A percentile compares a stretch with the other conserved stretches of the same genome.
These are phyloP conservation scores for Viola odorata DNA, from an alignment of 345 rosid genomes.

Conservation along the genomic window DNA sequence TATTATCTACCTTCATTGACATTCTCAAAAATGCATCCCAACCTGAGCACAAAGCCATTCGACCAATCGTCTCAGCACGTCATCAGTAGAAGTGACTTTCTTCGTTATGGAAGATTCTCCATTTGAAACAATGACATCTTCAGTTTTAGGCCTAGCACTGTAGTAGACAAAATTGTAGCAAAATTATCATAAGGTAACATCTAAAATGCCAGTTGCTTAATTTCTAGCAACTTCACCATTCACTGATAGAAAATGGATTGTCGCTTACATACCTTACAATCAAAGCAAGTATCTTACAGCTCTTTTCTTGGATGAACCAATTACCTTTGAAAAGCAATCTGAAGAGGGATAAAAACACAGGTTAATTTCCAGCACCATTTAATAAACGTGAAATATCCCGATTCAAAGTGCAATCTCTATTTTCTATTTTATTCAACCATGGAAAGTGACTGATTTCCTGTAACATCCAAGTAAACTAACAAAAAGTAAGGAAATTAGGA, in stretches of 20 bases:
- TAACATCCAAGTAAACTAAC: too few species aligned
- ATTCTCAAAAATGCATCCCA: neutral
- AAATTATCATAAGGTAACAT: neutral
- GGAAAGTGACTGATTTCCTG: too few species aligned
- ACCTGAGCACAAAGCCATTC: constrained; percentile 99
- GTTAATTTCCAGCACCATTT: too few species aligned
- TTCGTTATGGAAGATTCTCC: constrained; percentile 75
- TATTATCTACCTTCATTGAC: neutral
- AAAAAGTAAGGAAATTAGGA: neutral
- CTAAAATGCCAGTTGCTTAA: neutral
- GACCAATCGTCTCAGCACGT: constrained; percentile 83
- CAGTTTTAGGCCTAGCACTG: constrained; percentile 73
- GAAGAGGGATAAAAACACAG: constrained; percentile 30
- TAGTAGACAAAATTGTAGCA: constrained; percentile 5
- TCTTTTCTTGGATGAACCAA: constrained; percentile 93
- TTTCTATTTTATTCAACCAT: constrained; percentile 3
- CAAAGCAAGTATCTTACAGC: constrained; percentile 86
- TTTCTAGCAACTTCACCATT: constrained; percentile 13
- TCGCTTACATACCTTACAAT: constrained; percentile 58
- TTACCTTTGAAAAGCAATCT: constrained; percentile 95
- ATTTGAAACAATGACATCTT: constrained; percentile 38
- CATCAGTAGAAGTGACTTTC: constrained; percentile 57
- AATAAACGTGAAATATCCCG: too few species aligned
- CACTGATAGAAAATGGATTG: constrained; percentile 12
- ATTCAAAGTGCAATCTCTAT: too few species aligned